A percentile compares a stretch with the other conserved stretches of the same genome.
These are phyloP conservation scores for Paecilomyces formosus DNA, from an alignment of 2,329 filamentous ascomycete species.

Conservation along the genomic window DNA sequence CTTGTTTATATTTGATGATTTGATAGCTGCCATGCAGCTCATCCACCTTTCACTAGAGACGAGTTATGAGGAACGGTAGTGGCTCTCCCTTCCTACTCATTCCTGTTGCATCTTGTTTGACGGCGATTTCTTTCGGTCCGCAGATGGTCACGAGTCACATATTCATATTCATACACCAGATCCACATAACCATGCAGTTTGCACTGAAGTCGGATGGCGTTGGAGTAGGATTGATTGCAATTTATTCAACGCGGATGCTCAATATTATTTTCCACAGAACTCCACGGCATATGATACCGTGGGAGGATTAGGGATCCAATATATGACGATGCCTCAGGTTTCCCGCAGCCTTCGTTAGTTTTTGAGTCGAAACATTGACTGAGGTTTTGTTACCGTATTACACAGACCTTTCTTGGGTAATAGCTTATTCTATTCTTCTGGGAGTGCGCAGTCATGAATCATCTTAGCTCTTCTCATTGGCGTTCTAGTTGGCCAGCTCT, in stretches of 20 bases:
- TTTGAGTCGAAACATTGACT: neutral
- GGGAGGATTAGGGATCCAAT: neutral
- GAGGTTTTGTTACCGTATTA: neutral
- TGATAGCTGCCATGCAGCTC: neutral
- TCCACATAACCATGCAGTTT: neutral
- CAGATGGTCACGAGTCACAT: neutral
- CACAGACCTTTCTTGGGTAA: neutral
- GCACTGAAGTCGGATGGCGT: neutral
- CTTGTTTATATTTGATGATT: neutral
- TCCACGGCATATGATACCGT: neutral
- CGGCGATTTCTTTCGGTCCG: neutral
- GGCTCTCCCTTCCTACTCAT: neutral
- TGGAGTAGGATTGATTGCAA: neutral
- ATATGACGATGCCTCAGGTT: neutral
- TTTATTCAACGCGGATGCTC: neutral
- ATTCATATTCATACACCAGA: neutral
- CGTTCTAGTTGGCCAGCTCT: neutral
- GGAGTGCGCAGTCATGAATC: neutral
- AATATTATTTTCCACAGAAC: neutral
- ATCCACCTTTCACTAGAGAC: neutral
- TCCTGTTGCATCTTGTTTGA: neutral
- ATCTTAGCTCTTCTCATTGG: neutral
- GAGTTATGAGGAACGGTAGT: neutral
- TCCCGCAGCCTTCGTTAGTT: neutral
- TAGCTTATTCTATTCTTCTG: neutral